phyloP scores from a whole-genome alignment of 1,139 yeast species.

The Geotrichum candidum region DNA sequence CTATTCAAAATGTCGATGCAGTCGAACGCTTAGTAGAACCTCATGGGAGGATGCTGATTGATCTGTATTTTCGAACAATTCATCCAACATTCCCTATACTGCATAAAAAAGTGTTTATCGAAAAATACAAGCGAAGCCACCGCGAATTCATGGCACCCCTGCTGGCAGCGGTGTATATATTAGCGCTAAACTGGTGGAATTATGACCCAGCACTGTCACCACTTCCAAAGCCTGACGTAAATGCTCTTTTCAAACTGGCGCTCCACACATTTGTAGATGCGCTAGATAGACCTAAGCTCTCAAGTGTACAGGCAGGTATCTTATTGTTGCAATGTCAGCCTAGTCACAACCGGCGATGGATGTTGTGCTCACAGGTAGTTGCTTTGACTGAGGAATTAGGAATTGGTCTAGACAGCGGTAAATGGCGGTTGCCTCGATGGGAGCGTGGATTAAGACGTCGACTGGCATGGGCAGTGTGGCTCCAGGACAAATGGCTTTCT shows the following conservation, averaged over 20 bases:
- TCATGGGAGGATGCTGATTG: slow-evolving; percentile 38
- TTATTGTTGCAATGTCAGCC: slow-evolving; percentile 37
- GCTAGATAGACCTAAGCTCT: slow-evolving; percentile 40
- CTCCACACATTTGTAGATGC: slow-evolving; percentile 38
- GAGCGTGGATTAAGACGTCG: slow-evolving; percentile 79
- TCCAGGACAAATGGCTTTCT: slow-evolving; percentile 85
- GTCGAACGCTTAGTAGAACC: slow-evolving; percentile 42
- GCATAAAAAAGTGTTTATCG: slow-evolving; percentile 41
- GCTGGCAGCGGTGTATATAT: slow-evolving; percentile 41
- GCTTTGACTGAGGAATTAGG: slow-evolving; percentile 84
- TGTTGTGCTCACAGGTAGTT: slow-evolving; percentile 77
- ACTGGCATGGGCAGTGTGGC: slow-evolving; percentile 87
- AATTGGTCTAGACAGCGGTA: slow-evolving; percentile 74
- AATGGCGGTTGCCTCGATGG: slow-evolving; percentile 90
- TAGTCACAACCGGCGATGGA: slow-evolving; percentile 68
- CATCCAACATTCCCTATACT: slow-evolving; percentile 43
- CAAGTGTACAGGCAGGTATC: slow-evolving; percentile 44
- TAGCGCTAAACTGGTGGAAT: slow-evolving; percentile 43
- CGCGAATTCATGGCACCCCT: slow-evolving; percentile 44
- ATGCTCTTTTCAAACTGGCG: slow-evolving; percentile 36
- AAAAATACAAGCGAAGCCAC: slow-evolving; percentile 42
- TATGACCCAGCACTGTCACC: slow-evolving; percentile 29
- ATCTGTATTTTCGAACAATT: slow-evolving; percentile 39
- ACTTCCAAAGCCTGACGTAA: slow-evolving; percentile 35
- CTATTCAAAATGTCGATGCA: slow-evolving; percentile 33